Conservation (phyloP, 2,329 filamentous ascomycete genomes). For the Cladosporium sp. region DNA sequence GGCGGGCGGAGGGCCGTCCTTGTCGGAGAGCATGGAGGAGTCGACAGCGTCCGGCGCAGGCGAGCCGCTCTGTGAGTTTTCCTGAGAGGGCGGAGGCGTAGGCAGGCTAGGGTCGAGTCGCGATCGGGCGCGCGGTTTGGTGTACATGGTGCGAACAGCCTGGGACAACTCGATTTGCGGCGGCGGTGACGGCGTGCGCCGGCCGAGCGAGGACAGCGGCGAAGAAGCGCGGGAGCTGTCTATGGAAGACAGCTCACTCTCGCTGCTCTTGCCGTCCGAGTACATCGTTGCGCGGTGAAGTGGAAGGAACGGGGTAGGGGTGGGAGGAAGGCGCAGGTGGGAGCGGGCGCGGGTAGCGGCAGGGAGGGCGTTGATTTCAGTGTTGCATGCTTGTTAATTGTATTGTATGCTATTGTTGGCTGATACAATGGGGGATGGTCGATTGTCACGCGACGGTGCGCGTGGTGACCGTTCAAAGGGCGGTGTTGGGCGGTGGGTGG, state of each 20-base stretch:
- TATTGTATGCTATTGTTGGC: neutral
- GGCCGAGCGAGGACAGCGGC: slow-evolving; percentile 40
- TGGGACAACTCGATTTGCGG: slow-evolving; percentile 24
- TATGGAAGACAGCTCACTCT: slow-evolving; percentile 29
- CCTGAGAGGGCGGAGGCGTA: slow-evolving; percentile 44
- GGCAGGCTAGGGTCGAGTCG: slow-evolving; percentile 19
- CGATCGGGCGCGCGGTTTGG: slow-evolving; percentile 19
- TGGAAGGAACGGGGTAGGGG: neutral
- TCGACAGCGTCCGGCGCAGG: slow-evolving; percentile 49
- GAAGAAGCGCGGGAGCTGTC: slow-evolving; percentile 34
- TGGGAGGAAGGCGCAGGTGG: slow-evolving; percentile 18
- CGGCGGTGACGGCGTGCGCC: slow-evolving; percentile 40
- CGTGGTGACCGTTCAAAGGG: slow-evolving; percentile 16
- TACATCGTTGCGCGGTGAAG: slow-evolving; percentile 20
- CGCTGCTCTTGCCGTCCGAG: slow-evolving; percentile 19
- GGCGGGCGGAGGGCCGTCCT: slow-evolving; percentile 66
- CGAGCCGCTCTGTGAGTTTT: slow-evolving; percentile 48
- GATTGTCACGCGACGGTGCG: slow-evolving; percentile 16
- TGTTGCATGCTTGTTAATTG: neutral
- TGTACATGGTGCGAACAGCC: slow-evolving; percentile 12
- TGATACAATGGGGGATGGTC: neutral
- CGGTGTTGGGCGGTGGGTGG: neutral
- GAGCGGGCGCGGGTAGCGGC: slow-evolving; percentile 3
- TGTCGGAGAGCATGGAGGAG: slow-evolving; percentile 47
- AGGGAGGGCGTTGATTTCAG: neutral